Evolutionary conservation across 306 rosid species (phyloP).

Genomic region (Cercis canadensis): DNA sequence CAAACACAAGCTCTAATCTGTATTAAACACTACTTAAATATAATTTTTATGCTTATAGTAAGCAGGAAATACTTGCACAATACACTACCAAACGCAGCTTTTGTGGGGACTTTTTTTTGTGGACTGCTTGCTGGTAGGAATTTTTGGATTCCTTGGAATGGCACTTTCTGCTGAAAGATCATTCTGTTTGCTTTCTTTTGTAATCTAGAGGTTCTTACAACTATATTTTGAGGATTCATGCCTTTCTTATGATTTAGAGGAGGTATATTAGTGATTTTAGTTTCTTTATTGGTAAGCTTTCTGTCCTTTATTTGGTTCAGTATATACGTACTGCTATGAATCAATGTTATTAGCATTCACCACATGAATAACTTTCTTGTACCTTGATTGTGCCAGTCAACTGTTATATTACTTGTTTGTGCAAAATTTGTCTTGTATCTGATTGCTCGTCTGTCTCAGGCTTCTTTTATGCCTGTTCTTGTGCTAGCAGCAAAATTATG

Average conservation of each 20-base stretch:
- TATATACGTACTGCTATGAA: too few relatives aligned
- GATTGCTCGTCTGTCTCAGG: slow-evolving; percentile 56
- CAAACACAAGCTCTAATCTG: too few relatives aligned
- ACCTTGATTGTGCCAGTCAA: slow-evolving; percentile 24
- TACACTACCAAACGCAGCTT: not conserved
- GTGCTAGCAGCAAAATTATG: slow-evolving; percentile 94
- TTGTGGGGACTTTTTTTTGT: not conserved
- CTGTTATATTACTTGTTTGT: slow-evolving; percentile 27
- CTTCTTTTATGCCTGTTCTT: slow-evolving; percentile 98
- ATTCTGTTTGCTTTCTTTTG: slow-evolving; percentile 20
- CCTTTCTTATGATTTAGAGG: too few relatives aligned
- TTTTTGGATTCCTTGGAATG: slow-evolving; percentile 1
- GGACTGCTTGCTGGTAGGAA: not conserved
- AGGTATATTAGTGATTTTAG: too few relatives aligned
- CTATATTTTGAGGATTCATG: too few relatives aligned
- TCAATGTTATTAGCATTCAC: too few relatives aligned
- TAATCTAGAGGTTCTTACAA: not conserved
- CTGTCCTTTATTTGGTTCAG: too few relatives aligned
- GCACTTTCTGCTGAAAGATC: slow-evolving; percentile 12
- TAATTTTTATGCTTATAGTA: too few relatives aligned
- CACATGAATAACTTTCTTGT: slow-evolving; percentile 15
- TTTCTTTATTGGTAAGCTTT: too few relatives aligned
- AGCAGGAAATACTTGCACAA: slow-evolving; percentile 10
- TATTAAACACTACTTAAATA: too few relatives aligned
- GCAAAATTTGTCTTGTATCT: slow-evolving; percentile 33